phyloP scores from a whole-genome alignment of 768 basidiomycete genomes.

The Peribolospora baueri region DNA sequence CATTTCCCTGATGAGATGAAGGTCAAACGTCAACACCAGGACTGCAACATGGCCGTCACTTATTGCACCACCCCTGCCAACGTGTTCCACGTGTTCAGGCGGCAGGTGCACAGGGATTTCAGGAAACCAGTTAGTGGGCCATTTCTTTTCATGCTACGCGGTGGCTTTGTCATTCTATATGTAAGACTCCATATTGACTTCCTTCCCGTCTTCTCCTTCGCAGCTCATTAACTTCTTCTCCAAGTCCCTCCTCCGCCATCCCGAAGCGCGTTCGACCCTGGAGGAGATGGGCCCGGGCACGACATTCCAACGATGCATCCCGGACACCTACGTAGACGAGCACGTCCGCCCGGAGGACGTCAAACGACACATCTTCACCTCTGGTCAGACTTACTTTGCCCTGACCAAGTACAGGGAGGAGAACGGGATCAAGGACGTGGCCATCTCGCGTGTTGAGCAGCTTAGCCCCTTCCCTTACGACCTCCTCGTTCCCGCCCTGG shows the following conservation, averaged over 20 bases:
- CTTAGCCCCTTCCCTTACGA: conserved; percentile 95
- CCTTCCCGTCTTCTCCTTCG: not conserved
- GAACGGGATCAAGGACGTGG: conserved; percentile 71
- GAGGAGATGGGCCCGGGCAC: conserved; percentile 74
- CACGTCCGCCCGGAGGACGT: conserved; percentile 64
- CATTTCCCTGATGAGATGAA: conserved; percentile 69
- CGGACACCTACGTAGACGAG: conserved; percentile 46
- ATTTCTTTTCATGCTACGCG: not conserved
- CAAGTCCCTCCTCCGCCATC: conserved; percentile 82
- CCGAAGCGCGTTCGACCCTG: conserved; percentile 62
- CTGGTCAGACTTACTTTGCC: conserved; percentile 78
- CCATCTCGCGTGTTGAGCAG: conserved; percentile 84
- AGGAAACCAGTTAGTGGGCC: too few species aligned
- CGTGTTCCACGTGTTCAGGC: conserved; percentile 85
- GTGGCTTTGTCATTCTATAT: not conserved
- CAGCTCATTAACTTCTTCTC: conserved; percentile 91
- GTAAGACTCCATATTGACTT: conserved; percentile 2
- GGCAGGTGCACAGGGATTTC: conserved; percentile 93
- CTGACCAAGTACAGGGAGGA: conserved; percentile 61
- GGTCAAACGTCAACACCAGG: conserved; percentile 84
- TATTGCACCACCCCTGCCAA: conserved; percentile 74
- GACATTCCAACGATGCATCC: conserved; percentile 77
- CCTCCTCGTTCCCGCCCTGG: conserved; percentile 70
- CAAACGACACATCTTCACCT: conserved; percentile 47
- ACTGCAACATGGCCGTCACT: conserved; percentile 98